Conservation (phyloP, 2,329 filamentous ascomycete genomes). For the Pseudofabraea citricarpa region DNA sequence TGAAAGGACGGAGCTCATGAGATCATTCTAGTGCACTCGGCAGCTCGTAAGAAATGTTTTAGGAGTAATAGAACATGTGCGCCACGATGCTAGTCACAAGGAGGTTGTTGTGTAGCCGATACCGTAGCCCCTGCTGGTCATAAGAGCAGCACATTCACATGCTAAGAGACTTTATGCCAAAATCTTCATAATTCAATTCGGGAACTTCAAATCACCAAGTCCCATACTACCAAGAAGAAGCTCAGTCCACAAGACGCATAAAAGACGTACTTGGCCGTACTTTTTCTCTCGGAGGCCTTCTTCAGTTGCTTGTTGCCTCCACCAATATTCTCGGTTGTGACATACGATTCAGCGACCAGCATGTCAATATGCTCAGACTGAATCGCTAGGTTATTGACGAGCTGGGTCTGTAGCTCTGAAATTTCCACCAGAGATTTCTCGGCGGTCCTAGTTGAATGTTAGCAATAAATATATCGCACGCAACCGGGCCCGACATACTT, state of each 20-base stretch:
- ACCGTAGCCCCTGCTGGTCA: not conserved
- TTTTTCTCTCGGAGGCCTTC: slow-evolving; percentile 67
- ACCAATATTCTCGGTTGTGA: slow-evolving; percentile 80
- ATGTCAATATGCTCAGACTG: slow-evolving; percentile 89
- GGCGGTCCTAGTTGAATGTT: slow-evolving; percentile 55
- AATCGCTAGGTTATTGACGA: slow-evolving; percentile 78
- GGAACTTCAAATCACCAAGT: slow-evolving; percentile 57
- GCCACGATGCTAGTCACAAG: not conserved
- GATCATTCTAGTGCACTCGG: no score
- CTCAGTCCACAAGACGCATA: slow-evolving; percentile 75
- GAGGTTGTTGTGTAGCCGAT: not conserved
- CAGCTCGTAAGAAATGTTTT: no score
- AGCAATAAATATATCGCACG: slow-evolving; percentile 1
- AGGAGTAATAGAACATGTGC: slow-evolving; percentile 1
- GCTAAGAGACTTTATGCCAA: not conserved
- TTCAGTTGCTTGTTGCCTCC: slow-evolving; percentile 89
- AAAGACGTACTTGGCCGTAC: slow-evolving; percentile 72
- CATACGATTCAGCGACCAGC: slow-evolving; percentile 76
- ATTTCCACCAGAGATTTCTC: slow-evolving; percentile 92
- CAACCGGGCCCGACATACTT: slow-evolving; percentile 54
- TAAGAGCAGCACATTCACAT: slow-evolving; percentile 1
- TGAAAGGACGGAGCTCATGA: no score
- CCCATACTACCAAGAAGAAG: slow-evolving; percentile 71
- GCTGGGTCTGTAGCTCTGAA: slow-evolving; percentile 81
- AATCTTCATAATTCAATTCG: not conserved